phyloP scores from a whole-genome alignment of 345 rosid species.

The Raphanus raphanistrum region DNA sequence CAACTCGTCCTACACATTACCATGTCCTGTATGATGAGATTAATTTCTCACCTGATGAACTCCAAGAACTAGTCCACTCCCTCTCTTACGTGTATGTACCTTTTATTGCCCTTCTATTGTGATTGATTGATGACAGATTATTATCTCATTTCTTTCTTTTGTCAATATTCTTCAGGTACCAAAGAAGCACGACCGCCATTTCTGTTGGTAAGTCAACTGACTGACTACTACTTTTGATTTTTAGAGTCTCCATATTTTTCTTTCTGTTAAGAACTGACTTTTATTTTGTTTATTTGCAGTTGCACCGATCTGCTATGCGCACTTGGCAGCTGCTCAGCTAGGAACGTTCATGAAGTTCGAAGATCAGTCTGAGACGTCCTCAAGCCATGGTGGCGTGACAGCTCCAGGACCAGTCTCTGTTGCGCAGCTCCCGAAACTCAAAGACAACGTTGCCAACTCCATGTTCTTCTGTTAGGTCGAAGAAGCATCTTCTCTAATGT shows the following conservation, averaged over 20 bases:
- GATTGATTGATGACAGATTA: neutral
- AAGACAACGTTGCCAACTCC: constrained; percentile 33
- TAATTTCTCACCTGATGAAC: constrained; percentile 36
- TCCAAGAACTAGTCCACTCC: constrained; percentile 41
- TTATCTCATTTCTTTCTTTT: neutral
- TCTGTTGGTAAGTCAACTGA: constrained; percentile 36
- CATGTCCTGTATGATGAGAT: constrained; percentile 42
- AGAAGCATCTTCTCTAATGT: neutral
- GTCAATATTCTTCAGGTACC: constrained; percentile 30
- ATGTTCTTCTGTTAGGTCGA: constrained; percentile 42
- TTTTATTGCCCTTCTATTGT: neutral
- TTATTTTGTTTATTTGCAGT: constrained; percentile 9
- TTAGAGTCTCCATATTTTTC: neutral
- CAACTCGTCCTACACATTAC: constrained; percentile 41
- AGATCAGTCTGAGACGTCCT: constrained; percentile 40
- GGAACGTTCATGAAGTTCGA: constrained; percentile 43
- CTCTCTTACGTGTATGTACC: constrained; percentile 41
- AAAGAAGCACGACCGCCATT: constrained; percentile 40
- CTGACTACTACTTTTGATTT: neutral
- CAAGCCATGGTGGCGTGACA: constrained; percentile 40
- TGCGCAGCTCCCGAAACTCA: constrained; percentile 32
- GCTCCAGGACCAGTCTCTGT: constrained; percentile 34
- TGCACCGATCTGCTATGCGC: constrained; percentile 44
- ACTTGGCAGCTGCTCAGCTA: constrained; percentile 41
- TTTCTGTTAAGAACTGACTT: neutral